Base-by-base conservation (phyloP, 2,329 filamentous ascomycete genomes). In the Colletotrichum sp. region DNA sequence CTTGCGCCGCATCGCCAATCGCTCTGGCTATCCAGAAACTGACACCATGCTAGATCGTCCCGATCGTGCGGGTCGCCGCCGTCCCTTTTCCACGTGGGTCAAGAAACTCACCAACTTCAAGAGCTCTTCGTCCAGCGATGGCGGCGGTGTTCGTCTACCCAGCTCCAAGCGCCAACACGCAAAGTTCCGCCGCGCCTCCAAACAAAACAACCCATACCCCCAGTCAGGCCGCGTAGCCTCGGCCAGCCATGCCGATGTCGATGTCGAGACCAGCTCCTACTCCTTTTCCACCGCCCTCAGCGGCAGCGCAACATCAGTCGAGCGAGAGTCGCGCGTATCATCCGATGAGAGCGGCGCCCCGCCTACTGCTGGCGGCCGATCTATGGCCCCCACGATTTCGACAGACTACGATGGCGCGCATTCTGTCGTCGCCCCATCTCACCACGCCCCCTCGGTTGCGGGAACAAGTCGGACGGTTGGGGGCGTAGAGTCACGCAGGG, bases 51-150 rank as follows among this genome's bases (percentile, higher is more conserved):
- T 85, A 96, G 94, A 96, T 84, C 91, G 92, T 79, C 89, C 93
- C 79, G 87, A 87, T 79, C 87, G 90, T 79, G 79, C 86, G 82
- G 91, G 91, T 80, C 94, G 95, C 79, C 93, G 96, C 80, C 93
- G 95, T 78, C 96, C 96, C 28, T 98, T 98, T 83, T 92, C 96
- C 63, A 95, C 93, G 79, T 98, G 96, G 94, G 95, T 99, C 88
- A 98, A 96, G 89, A 96, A 96, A 82, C 91, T 98, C 73, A 93
- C 96, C 77, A 96, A 94, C 83, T 93, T 98, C 86, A 98, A 98
- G 85, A 84, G 82, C 71, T 89, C 87, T 72, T 93, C 93, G 6
- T 94, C 93, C 36, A 89, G 92, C 76, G 88, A 88, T 57, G 75
- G 81, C 79, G 85, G 80, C 74, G 74, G 74, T 52, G 74, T 34